Conservation (phyloP, 2,329 filamentous ascomycete species). For the Teratosphaeria gauchensis region DNA sequence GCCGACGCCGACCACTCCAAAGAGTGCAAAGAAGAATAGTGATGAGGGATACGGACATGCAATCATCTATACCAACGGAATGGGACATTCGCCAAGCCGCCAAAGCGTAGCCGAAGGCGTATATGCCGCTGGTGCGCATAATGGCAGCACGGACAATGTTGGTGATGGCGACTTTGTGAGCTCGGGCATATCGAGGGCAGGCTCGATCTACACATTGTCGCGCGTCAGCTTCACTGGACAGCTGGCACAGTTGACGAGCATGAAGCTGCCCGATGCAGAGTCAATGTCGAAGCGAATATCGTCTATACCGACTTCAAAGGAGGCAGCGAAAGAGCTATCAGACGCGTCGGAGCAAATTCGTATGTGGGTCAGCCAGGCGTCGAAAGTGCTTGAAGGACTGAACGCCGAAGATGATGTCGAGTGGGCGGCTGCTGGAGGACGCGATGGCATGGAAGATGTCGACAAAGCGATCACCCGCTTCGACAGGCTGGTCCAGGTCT, state of each 20-base stretch:
- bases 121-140: background rate
- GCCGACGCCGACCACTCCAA: constrained; percentile 5
- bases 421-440: constrained; percentile 83
- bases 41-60: background rate
- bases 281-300: constrained; percentile 74
- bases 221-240: constrained; percentile 88
- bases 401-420: constrained; percentile 96
- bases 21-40: constrained; percentile 28
- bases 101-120: background rate
- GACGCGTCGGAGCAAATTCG: constrained; percentile 86
- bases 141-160: constrained; percentile 28
- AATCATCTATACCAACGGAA: background rate
- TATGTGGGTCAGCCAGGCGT: constrained; percentile 87
- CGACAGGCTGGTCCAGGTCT: constrained; percentile 81
- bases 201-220: constrained; percentile 89
- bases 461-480: constrained; percentile 69
- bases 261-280: constrained; percentile 77
- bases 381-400: constrained; percentile 76
- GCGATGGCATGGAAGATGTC: constrained; percentile 63
- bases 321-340: constrained; percentile 73
- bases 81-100: background rate
- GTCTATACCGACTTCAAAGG: constrained; percentile 72
- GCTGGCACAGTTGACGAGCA: constrained; percentile 80
- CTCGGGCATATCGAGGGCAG: constrained; percentile 54
- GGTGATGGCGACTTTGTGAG: constrained; percentile 57